Evolutionary conservation across 768 basidiomycete species (phyloP), one percentile per base, ranked within the genome.

Genomic region (Fibroporia radiculosa): DNA sequence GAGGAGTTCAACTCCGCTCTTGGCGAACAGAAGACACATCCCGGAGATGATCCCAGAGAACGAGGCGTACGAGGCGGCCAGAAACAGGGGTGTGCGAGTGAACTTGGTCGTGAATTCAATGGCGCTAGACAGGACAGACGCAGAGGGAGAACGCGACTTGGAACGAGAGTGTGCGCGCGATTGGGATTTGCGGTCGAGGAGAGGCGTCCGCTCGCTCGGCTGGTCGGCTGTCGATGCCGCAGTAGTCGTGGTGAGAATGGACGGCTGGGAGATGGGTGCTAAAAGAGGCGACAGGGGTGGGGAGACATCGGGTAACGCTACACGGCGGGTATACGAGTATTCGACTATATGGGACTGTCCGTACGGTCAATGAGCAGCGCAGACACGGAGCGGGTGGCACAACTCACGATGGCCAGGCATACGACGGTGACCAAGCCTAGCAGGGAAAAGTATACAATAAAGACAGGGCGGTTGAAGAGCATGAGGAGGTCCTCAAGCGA

Each of bases 1-100:
- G 6, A 95, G 69, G 7, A 97, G 70, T 63, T 95, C 91, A 10
- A 93, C 87, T 2, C 89, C 92, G 48, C 89, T 89, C 68, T 97
- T 97, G 13, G 93, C 93, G 51, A 95, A 88, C 13, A 97, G 71
- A 20, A 97, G 68, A 59, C 90, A 95, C 80, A 97, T 86, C 19
- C 93, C 93, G 3, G 84, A 88, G 22, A 95, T 69, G 18, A 88
- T 91, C 0, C 93, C 93, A 3, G 87, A 91, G 41, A 82, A 77
- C 11, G 88, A 88, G 13, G 92, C 84, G 61, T 88, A 97, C 1
- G 88, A 86, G 36, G 92, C 71, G 10, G 91, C 86, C 34, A 92
- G 63, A 47, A 84, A 64, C 1, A 86, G 61, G 1, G 77, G 72
- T 10, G 75, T 80, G 24, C 72, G 73, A 1, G 66, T 62, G 3